Conservation (phyloP, 768 basidiomycete species). For the Cystobasidium ongulense region DNA sequence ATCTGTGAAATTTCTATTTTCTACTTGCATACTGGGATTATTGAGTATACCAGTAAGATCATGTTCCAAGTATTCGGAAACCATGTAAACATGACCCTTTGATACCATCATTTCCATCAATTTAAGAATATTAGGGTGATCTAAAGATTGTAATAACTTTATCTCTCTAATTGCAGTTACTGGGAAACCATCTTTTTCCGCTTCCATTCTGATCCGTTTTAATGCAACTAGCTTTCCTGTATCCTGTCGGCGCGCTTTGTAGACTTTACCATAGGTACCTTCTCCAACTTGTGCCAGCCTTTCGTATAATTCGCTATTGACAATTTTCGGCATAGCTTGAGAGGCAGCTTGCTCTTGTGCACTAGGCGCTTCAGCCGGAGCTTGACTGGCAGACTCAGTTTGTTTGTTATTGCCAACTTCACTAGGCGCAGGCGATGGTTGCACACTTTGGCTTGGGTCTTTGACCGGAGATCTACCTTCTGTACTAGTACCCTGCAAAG, state of each 20-base stretch:
- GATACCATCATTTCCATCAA: conserved; percentile 99
- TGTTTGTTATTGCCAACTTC: background rate
- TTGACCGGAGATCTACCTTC: background rate
- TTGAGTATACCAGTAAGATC: conserved; percentile 90
- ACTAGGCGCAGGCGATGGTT: background rate
- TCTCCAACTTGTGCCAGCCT: conserved; percentile 92
- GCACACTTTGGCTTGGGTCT: background rate
- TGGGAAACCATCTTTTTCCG: conserved; percentile 94
- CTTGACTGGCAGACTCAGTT: background rate
- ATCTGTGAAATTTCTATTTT: conserved; percentile 54
- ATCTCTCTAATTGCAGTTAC: conserved; percentile 99
- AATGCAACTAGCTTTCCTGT: conserved; percentile 74
- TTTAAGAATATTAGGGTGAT: conserved; percentile 78
- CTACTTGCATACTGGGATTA: conserved; percentile 62
- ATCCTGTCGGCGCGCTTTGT: conserved; percentile 80
- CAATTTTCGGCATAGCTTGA: conserved; percentile 6
- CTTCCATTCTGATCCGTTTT: conserved; percentile 95
- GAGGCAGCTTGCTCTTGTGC: background rate
- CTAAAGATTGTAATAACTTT: conserved; percentile 83
- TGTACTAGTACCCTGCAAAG: background rate
- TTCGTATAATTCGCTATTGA: conserved; percentile 54
- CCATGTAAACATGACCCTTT: conserved; percentile 94
- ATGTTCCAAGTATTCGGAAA: conserved; percentile 99
- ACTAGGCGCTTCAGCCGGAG: background rate
- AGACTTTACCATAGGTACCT: conserved; percentile 96